Evolutionary conservation across 345 rosid genomes (phyloP).

Genomic region (Linum usitatissimum): DNA sequence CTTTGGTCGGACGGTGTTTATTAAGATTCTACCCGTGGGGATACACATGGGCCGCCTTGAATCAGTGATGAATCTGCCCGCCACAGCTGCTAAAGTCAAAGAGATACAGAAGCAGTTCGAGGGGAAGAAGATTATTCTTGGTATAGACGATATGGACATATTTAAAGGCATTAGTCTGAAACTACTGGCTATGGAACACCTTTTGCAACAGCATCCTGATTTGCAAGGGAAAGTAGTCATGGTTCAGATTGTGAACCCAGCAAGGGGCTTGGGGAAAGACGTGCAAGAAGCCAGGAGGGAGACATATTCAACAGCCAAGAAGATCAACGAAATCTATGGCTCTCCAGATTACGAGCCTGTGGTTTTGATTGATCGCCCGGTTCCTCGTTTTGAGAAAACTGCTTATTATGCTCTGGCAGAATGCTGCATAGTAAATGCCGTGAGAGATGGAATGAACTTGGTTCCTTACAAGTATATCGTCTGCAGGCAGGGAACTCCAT

Average conservation of each 20-base stretch:
- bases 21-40: constrained; percentile 68
- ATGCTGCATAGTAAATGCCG: constrained; percentile 67
- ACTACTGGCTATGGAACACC: constrained; percentile 53
- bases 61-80: constrained; percentile 28
- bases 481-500: constrained; percentile 60
- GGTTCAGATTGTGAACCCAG: constrained; percentile 71
- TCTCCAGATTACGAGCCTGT: constrained; percentile 52
- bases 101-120: constrained; percentile 40
- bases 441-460: constrained; percentile 88
- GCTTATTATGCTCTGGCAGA: constrained; percentile 62
- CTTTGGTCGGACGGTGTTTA: constrained; percentile 57
- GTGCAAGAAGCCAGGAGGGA: constrained; percentile 49
- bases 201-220: constrained; percentile 33
- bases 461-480: constrained; percentile 70
- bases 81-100: constrained; percentile 33
- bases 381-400: constrained; percentile 42
- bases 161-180: constrained; percentile 72
- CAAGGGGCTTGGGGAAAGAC: constrained; percentile 66
- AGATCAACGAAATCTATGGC: constrained; percentile 44
- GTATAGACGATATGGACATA: constrained; percentile 74
- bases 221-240: constrained; percentile 51
- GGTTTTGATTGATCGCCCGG: constrained; percentile 36
- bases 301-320: constrained; percentile 25
- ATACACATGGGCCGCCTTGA: constrained; percentile 69
- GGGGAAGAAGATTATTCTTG: constrained; percentile 49